Evolutionary conservation across 805 yeast genomes (phyloP), one percentile per base, ranked within the genome.

Genomic region (Lipomyces sp.): DNA sequence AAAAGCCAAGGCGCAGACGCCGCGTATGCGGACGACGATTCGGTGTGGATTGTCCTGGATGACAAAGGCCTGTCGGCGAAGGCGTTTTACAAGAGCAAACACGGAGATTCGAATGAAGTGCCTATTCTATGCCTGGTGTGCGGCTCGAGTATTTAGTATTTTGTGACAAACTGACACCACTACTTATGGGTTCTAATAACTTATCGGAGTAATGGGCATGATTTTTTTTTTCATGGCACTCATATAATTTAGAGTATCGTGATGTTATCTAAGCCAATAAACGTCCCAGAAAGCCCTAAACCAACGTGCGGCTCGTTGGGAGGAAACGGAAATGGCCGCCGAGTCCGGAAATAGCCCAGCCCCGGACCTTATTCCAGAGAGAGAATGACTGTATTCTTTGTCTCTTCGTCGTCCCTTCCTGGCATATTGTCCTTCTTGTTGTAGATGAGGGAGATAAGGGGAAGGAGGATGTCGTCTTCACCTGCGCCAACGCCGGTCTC

Each of bases 41-140:
- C 47, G n/a, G 47, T 48, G 6, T 14, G 22, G n/a, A 43, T 48
- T 26, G 33, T 29, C 22, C 29, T 47, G 18, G 39, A 43, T 13
- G 43, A 42, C 22, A 23, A 37, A 26, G 40, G 13, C 10, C 11
- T 21, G 18, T 36, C 6, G n/a, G 51, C 47, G 4, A 43, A 44
- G 38, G 53, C 53, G n/a, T 24, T 19, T 22, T 49, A 49, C 36
- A 28, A 34, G 36, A 35, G 39, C 16, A 34, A 1, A 38, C 24
- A 24, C 21, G 51, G 51, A 18, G 43, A 21, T 14, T 8, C 8
- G 34, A 49, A 49, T 26, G 32, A 34, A 33, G 49, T 41, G n/a
- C 23, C 49, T 6, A 49, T 49, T 18, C 24, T 40, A 14, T 49
- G 53, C 28, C 22, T 49, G 34, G 11, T 24, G 28, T 43, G 47